Evolutionary conservation across 2,329 filamentous ascomycete genomes (phyloP).

Genomic region (Cytospora paraplurivora): DNA sequence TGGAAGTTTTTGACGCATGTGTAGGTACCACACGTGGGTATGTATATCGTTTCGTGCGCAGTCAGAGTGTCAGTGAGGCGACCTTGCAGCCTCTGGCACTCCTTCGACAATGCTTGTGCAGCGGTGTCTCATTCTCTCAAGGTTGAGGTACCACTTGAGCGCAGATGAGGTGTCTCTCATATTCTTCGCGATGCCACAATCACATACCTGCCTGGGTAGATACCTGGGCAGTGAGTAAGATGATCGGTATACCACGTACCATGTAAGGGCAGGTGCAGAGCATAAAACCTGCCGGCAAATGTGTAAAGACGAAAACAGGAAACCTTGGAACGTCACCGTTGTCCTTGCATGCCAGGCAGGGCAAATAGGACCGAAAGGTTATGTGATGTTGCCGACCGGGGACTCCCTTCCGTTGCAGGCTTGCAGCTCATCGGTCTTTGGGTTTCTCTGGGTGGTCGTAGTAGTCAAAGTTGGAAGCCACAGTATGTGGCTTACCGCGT

Average conservation of each 20-base stretch:
- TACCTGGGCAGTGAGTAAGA: neutral
- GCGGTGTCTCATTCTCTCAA: neutral
- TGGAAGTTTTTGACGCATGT: neutral
- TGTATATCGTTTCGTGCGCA: neutral
- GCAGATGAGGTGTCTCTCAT: conserved; percentile 17
- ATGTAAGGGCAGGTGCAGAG: neutral
- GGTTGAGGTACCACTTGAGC: conserved; percentile 18
- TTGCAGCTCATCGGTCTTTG: neutral
- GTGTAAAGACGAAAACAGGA: conserved; percentile 1
- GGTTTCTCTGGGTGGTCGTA: conserved; percentile 4
- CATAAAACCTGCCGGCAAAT: conserved; percentile 1
- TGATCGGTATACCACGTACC: conserved; percentile 6
- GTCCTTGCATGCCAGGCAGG: conserved; percentile 19
- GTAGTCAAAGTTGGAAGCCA: neutral
- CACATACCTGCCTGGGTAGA: neutral
- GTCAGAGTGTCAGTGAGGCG: neutral
- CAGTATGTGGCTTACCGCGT: neutral
- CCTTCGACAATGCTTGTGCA: neutral
- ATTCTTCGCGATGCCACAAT: conserved; percentile 21
- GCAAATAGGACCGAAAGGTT: conserved; percentile 19
- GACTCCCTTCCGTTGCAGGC: neutral
- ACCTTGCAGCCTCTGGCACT: neutral
- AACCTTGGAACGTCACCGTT: neutral
- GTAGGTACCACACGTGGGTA: neutral
- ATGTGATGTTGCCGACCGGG: conserved; percentile 12